These are phyloP conservation scores for Gracilaria vermiculophylla DNA, from an alignment of 23 red algal species.

Conservation along the genomic window DNA sequence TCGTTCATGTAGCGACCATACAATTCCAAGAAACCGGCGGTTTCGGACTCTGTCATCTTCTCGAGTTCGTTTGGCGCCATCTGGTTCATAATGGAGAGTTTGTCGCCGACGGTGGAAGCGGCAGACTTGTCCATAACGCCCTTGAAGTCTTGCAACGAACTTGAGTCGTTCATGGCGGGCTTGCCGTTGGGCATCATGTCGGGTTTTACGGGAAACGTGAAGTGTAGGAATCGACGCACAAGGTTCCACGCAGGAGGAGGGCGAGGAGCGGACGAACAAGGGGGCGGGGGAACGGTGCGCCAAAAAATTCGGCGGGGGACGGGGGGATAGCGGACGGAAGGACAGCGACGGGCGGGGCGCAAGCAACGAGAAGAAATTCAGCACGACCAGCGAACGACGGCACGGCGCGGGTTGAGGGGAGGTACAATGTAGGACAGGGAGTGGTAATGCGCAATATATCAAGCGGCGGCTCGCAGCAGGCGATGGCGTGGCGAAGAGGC, in stretches of 20 bases:
- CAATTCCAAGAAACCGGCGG: constrained; percentile 78
- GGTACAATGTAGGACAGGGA: too few relatives aligned
- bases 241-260: neutral
- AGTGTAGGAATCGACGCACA: neutral
- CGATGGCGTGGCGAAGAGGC: too few relatives aligned
- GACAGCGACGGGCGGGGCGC: neutral
- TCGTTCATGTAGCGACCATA: constrained; percentile 84
- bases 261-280: neutral
- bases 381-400: too few relatives aligned
- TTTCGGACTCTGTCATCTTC: constrained; percentile 86
- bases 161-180: neutral
- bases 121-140: constrained; percentile 77
- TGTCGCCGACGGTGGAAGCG: constrained; percentile 37
- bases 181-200: constrained; percentile 12
- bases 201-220: neutral
- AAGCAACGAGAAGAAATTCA: neutral
- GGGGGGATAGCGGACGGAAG: neutral
- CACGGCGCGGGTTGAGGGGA: too few relatives aligned
- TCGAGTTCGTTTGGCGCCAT: constrained; percentile 12
- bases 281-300: neutral
- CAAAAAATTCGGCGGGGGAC: neutral
- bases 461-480: too few relatives aligned
- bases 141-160: constrained; percentile 69
- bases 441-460: too few relatives aligned
- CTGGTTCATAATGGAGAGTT: constrained; percentile 69